phyloP scores from a whole-genome alignment of 192 early-diverging fungal genomes.

The Coemansia pectinata region DNA sequence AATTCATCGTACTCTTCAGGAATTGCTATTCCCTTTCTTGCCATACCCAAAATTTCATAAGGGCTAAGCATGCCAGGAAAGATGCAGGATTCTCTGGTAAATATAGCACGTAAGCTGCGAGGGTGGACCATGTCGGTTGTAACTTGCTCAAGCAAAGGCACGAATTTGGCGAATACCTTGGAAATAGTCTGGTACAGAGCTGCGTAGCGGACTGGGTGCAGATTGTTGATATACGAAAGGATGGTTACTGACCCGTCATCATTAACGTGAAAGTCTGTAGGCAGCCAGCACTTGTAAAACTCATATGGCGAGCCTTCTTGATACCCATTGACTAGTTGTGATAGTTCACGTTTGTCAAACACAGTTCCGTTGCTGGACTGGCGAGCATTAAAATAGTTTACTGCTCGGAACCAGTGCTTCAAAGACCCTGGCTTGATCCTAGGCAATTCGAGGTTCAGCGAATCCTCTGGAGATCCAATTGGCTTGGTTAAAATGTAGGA shows the following conservation, averaged over 20 bases:
- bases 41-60: no score
- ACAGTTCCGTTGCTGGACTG: no score
- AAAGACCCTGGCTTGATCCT: neutral
- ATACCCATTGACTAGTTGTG: no score
- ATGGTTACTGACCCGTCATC: constrained; percentile 39
- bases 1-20: neutral
- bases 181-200: constrained; percentile 53
- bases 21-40: neutral
- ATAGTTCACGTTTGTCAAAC: neutral
- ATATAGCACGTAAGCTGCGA: neutral
- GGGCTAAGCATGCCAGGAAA: no score
- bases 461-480: neutral
- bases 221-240: constrained; percentile 68
- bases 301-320: no score
- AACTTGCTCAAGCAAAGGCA: constrained; percentile 62
- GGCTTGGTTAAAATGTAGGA: neutral
- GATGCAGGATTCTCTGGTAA: neutral
- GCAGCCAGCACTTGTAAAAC: constrained; percentile 54
- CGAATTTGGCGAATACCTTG: constrained; percentile 40
- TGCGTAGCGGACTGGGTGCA: constrained; percentile 47
- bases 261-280: constrained; percentile 56
- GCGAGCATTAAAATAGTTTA: neutral
- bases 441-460: neutral
- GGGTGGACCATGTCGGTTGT: constrained; percentile 7
- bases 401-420: neutral